phyloP scores from a whole-genome alignment of 2,329 filamentous ascomycete species.

The Ophiostoma triangulosporum region DNA sequence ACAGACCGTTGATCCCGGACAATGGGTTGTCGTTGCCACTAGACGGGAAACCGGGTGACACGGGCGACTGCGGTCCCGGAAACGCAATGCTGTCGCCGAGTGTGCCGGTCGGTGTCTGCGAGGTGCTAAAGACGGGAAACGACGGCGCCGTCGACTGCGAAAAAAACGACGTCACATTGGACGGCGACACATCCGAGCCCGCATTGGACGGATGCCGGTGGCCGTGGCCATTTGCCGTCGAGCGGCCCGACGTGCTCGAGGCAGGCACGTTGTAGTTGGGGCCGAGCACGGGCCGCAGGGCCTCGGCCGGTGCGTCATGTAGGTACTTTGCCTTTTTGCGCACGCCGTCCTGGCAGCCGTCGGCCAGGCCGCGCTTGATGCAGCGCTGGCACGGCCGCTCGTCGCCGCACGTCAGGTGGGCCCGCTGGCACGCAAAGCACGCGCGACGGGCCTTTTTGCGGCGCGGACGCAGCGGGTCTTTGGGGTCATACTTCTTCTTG shows the following conservation, averaged over 20 bases:
- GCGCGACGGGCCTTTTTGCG: slow-evolving; percentile 93
- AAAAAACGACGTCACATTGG: slow-evolving; percentile 29
- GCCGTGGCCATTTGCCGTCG: slow-evolving; percentile 23
- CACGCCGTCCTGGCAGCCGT: slow-evolving; percentile 88
- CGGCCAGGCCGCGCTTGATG: slow-evolving; percentile 82
- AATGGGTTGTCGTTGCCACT: slow-evolving; percentile 19
- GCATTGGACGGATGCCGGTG: slow-evolving; percentile 34
- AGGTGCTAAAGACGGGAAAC: slow-evolving; percentile 39
- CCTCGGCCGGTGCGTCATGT: slow-evolving; percentile 85
- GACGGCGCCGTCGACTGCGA: slow-evolving; percentile 30
- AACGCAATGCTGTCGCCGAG: slow-evolving; percentile 41
- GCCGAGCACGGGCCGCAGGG: slow-evolving; percentile 71
- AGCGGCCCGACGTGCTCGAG: slow-evolving; percentile 27
- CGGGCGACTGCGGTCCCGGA: slow-evolving; percentile 55
- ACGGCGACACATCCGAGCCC: slow-evolving; percentile 30
- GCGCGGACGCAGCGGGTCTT: slow-evolving; percentile 78
- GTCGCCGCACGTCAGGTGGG: slow-evolving; percentile 94
- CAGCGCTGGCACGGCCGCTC: slow-evolving; percentile 89
- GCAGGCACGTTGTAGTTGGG: slow-evolving; percentile 45
- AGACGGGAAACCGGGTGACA: slow-evolving; percentile 56
- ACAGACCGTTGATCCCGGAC: slow-evolving; percentile 34
- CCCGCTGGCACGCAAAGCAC: slow-evolving; percentile 92
- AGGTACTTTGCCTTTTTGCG: slow-evolving; percentile 99
- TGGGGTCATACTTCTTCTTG: slow-evolving; percentile 64
- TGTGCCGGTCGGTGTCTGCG: slow-evolving; percentile 29